phyloP scores from a whole-genome alignment of 345 rosid genomes.

The Euphorbia pulcherrima region DNA sequence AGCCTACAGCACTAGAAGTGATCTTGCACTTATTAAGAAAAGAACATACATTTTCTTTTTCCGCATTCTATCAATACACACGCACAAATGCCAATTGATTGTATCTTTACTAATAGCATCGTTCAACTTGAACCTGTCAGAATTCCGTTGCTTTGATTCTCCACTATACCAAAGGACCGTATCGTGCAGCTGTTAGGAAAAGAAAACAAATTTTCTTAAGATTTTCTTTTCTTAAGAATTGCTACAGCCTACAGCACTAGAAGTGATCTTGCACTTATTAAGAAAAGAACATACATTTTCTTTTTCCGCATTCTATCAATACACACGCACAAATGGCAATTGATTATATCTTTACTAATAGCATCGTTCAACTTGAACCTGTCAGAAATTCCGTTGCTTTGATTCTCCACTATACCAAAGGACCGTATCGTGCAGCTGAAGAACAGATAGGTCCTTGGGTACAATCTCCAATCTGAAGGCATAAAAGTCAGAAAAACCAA shows the following conservation, averaged over 20 bases:
- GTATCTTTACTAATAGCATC: neutral
- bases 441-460: slow-evolving; percentile 10
- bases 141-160: slow-evolving; percentile 12
- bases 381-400: slow-evolving; percentile 14
- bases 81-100: neutral
- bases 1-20: neutral
- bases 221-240: neutral
- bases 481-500: neutral
- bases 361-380: slow-evolving; percentile 4
- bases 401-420: slow-evolving; percentile 3
- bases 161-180: slow-evolving; percentile 5
- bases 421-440: neutral
- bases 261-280: neutral
- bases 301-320: neutral
- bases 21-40: neutral
- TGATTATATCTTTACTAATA: neutral
- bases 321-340: neutral
- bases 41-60: neutral
- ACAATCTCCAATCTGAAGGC: slow-evolving; percentile 3
- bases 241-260: neutral
- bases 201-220: no score
- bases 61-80: neutral
- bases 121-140: slow-evolving; percentile 5
- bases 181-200: neutral
- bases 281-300: neutral